Conservation (phyloP, 345 rosid genomes). For the Viola odorata region DNA sequence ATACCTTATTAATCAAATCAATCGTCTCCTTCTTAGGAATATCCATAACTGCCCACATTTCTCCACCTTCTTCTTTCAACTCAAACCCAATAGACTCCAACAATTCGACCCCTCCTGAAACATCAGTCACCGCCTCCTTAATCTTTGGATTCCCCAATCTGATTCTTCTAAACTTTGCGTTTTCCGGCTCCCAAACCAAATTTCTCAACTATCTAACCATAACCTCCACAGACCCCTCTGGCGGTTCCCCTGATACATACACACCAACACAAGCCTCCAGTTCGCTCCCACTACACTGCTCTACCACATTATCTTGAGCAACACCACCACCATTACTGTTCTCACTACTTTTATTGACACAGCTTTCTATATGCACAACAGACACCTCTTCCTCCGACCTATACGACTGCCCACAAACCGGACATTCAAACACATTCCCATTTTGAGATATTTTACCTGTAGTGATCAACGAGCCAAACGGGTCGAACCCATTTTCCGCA, state of each 20-base stretch:
- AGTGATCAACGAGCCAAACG: slow-evolving; percentile 64
- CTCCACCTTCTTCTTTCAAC: slow-evolving; percentile 64
- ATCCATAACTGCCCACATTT: slow-evolving; percentile 71
- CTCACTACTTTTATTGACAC: slow-evolving; percentile 27
- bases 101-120: slow-evolving; percentile 68
- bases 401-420: slow-evolving; percentile 56
- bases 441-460: slow-evolving; percentile 66
- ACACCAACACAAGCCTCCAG: slow-evolving; percentile 45
- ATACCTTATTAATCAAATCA: slow-evolving; percentile 37
- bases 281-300: slow-evolving; percentile 20
- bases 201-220: slow-evolving; percentile 63
- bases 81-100: slow-evolving; percentile 67
- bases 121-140: slow-evolving; percentile 69
- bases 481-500: slow-evolving; percentile 56
- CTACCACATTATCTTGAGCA: slow-evolving; percentile 13
- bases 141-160: slow-evolving; percentile 82
- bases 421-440: slow-evolving; percentile 70
- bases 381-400: slow-evolving; percentile 70
- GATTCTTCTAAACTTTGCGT: slow-evolving; percentile 72
- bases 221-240: slow-evolving; percentile 54
- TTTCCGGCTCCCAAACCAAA: slow-evolving; percentile 72
- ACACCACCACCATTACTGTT: slow-evolving; percentile 9
- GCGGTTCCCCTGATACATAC: slow-evolving; percentile 53
- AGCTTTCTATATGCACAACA: slow-evolving; percentile 66
- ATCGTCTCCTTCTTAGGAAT: slow-evolving; percentile 43